Evolutionary conservation across 768 basidiomycete genomes (phyloP).

Genomic region (Collybia nuda): DNA sequence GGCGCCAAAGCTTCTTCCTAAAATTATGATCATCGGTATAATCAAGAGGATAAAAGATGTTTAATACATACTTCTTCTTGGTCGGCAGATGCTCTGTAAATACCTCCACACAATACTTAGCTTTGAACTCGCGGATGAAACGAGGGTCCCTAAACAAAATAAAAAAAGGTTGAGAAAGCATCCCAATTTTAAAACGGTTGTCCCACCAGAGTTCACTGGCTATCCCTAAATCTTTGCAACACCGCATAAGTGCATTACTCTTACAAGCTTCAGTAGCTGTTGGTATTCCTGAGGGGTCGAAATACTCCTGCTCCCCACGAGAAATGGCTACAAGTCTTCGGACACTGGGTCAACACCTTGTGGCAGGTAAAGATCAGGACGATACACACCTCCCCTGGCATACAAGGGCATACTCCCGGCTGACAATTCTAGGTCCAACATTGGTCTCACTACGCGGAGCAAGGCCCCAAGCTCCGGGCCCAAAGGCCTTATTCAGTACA

Average conservation of each 20-base stretch:
- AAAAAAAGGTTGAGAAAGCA: background rate
- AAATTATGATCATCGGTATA: slow-evolving; percentile 8
- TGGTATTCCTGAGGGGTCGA: slow-evolving; percentile 85
- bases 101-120: slow-evolving; percentile 78
- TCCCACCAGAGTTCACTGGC: slow-evolving; percentile 93
- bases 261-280: slow-evolving; percentile 96
- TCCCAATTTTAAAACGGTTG: background rate
- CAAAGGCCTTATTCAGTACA: slow-evolving; percentile 89
- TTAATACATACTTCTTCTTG: slow-evolving; percentile 80
- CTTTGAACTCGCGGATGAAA: slow-evolving; percentile 93
- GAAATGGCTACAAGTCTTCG: slow-evolving; percentile 84
- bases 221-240: slow-evolving; percentile 94
- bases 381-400: slow-evolving; percentile 80
- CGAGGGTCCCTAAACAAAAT: slow-evolving; percentile 81
- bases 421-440: slow-evolving; percentile 84
- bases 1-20: slow-evolving; percentile 90
- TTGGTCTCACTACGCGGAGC: slow-evolving; percentile 93
- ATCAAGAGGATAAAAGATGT: background rate
- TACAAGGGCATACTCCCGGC: slow-evolving; percentile 91
- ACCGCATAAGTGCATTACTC: slow-evolving; percentile 96
- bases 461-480: slow-evolving; percentile 96
- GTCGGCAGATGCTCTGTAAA: slow-evolving; percentile 81
- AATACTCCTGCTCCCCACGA: slow-evolving; percentile 95
- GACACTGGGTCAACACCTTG: too few species aligned
- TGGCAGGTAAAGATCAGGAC: too few species aligned